A percentile compares a stretch with the other conserved stretches of the same genome.
Conservation (phyloP, 352 stramenopile genomes). For the Phytophthora constricta region DNA sequence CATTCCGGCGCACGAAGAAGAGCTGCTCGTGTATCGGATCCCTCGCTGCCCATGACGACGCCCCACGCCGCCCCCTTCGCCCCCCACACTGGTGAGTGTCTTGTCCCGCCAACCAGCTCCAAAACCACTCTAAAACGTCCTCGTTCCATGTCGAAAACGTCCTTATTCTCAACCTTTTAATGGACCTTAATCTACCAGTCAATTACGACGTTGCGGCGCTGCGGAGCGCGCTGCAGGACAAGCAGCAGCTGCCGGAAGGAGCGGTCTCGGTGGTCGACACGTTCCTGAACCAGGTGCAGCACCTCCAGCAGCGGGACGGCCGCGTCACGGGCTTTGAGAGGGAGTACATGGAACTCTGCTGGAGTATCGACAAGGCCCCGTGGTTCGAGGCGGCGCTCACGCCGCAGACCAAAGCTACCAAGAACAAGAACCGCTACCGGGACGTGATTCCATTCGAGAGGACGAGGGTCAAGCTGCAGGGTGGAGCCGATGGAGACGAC, state of each 20-base stretch:
- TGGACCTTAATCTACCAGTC: too few species aligned
- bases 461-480: constrained; percentile 64
- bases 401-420: constrained; percentile 70
- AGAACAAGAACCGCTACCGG: constrained; percentile 77
- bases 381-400: constrained; percentile 65
- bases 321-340: constrained; percentile 55
- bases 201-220: constrained; percentile 18
- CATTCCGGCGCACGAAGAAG: not conserved
- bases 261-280: constrained; percentile 17
- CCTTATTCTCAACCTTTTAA: too few species aligned
- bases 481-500: constrained; percentile 34
- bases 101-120: not conserved
- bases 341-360: constrained; percentile 74
- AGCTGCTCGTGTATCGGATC: not conserved
- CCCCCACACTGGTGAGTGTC: too few species aligned
- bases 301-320: constrained; percentile 35
- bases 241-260: not conserved
- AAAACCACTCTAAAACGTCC: not conserved
- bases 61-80: too few species aligned
- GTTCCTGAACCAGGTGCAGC: constrained; percentile 44
- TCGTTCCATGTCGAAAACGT: too few species aligned
- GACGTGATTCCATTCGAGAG: constrained; percentile 81
- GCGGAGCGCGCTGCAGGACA: constrained; percentile 13
- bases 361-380: constrained; percentile 58
- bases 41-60: too few species aligned